Conservation (phyloP, 306 rosid species). For the Pyrus communis region DNA sequence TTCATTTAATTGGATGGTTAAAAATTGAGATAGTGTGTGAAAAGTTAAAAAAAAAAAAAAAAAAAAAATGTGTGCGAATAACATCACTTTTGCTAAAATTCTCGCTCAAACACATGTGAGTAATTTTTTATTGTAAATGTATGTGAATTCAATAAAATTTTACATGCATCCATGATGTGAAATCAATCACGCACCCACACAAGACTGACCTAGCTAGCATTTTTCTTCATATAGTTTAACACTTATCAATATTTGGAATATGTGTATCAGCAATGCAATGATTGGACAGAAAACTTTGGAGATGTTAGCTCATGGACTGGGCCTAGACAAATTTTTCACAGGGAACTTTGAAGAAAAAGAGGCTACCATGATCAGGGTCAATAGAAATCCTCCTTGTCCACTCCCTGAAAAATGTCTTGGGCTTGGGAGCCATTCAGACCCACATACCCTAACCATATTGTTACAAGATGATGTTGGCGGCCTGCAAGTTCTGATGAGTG, state of each 20-base stretch:
- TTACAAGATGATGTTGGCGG: slow-evolving; percentile 6
- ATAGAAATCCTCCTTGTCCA: slow-evolving; percentile 6
- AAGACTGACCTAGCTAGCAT: neutral
- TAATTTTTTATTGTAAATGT: too few species aligned
- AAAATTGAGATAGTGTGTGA: too few species aligned
- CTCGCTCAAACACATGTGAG: too few species aligned
- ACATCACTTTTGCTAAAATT: too few species aligned
- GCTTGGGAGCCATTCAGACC: slow-evolving; percentile 14
- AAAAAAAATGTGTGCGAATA: too few species aligned
- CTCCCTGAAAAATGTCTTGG: slow-evolving; percentile 15
- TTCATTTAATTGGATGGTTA: too few species aligned
- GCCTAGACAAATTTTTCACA: neutral
- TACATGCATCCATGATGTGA: neutral
- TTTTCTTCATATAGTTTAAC: neutral
- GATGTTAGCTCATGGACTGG: slow-evolving; percentile 5
- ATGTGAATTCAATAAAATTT: too few species aligned
- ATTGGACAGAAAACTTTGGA: neutral
- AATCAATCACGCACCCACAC: neutral
- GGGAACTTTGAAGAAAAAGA: neutral
- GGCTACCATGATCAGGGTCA: slow-evolving; percentile 7
- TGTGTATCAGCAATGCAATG: slow-evolving; percentile 1
- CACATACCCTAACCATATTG: slow-evolving; percentile 7
- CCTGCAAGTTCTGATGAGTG: neutral
- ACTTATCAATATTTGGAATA: neutral
- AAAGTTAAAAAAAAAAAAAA: too few species aligned